Evolutionary conservation across 2,329 filamentous ascomycete genomes (phyloP).

Genomic region (Fusarium tjaetaba): DNA sequence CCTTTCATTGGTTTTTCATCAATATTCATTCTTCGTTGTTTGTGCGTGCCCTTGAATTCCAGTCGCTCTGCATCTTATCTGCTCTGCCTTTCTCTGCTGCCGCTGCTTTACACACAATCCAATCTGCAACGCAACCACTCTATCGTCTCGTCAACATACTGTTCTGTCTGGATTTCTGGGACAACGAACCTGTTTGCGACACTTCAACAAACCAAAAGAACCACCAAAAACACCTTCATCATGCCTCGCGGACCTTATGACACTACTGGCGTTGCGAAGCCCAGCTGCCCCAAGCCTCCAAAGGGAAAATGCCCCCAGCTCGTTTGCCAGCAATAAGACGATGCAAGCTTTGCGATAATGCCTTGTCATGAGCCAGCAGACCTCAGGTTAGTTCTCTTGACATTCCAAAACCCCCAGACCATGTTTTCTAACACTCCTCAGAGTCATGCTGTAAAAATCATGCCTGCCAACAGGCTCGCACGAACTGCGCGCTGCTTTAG

Average conservation of each 20-base stretch:
- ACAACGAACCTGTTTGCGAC: constrained; percentile 20
- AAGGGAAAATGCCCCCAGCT: constrained; percentile 42
- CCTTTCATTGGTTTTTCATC: constrained; percentile 23
- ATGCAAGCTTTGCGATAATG: constrained; percentile 11
- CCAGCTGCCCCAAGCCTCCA: constrained; percentile 49
- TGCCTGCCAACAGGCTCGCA: constrained; percentile 13
- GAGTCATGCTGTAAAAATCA: constrained; percentile 30
- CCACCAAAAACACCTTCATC: constrained; percentile 17
- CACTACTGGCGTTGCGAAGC: constrained; percentile 51
- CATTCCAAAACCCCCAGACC: not conserved
- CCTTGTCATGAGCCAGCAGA: constrained; percentile 28
- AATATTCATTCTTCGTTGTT: constrained; percentile 37
- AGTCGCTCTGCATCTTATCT: constrained; percentile 25
- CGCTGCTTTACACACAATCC: constrained; percentile 23
- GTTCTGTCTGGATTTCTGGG: constrained; percentile 6
- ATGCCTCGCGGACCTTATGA: constrained; percentile 53
- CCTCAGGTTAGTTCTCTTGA: constrained; percentile 26
- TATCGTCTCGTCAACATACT: constrained; percentile 22
- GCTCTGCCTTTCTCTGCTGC: constrained; percentile 20
- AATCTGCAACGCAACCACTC: constrained; percentile 27
- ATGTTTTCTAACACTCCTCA: constrained; percentile 22
- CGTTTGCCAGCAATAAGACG: constrained; percentile 23
- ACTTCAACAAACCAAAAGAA: constrained; percentile 12
- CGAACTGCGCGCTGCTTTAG: constrained; percentile 37
- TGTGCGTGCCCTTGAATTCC: constrained; percentile 34